Base-by-base conservation (phyloP, 2,329 filamentous ascomycete species). In the Boeremia exigua region DNA sequence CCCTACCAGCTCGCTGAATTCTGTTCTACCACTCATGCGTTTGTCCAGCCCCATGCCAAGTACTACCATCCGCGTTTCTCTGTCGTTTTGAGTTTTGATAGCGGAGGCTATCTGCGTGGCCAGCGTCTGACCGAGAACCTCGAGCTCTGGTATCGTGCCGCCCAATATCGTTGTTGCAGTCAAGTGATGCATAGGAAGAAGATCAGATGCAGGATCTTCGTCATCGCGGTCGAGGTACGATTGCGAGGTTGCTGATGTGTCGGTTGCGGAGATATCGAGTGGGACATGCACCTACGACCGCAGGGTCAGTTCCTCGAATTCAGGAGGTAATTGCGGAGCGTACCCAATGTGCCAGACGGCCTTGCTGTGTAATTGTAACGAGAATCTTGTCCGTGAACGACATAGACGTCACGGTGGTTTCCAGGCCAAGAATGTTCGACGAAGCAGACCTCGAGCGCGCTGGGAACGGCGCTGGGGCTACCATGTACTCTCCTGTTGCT, bases 271-370 rank as follows among this genome's bases (percentile, higher is more conserved):
- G 27, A 85, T 82, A n/a, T 86, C 84, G 19, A 96, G 83, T 0
- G 91, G 89, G 0, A 96, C 90, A 79, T 95, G 90, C 17, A 92
- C 84, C 89, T 92, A 37, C 6, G 7, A 17, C 17, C n/a, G 27
- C 15, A 15, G 28, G 12, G 14, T 51, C 23, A 59, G 49, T 47
- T 68, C 34, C 14, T 28, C n/a, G 12, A 15, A 17, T n/a, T 6
- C 10, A 3, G 3, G 27, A 33, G 33, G 29, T 40, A 38, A 8
- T n/a, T 9, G 28, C 3, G 28, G 4, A 15, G 72, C 79, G 49
- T 81, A 97, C 92, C 95, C 95, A 99, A 82, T 98, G 95, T 17
- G 91, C 90, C 42, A 98, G 79, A 56, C 88, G 85, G 6, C 93
- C 94, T 58, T 88, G 85, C 78, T 98, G 95, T 0, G 90, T 91